Conservation (phyloP, 2,329 filamentous ascomycete species). For the Lomentospora prolificans region DNA sequence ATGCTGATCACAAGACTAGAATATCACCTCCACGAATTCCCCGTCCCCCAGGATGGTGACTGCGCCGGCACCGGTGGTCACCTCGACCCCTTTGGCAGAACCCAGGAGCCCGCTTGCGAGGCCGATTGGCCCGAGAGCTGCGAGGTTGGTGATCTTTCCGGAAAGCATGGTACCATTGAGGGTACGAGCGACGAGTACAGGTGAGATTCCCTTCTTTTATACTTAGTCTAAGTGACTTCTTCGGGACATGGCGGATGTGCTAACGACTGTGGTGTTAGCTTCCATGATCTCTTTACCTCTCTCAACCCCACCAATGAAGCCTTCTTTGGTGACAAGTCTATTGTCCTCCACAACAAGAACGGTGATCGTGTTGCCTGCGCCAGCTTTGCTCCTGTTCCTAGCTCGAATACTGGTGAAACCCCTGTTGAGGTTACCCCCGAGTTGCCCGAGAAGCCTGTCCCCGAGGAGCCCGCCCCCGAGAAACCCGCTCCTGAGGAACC, state of each 20-base stretch:
- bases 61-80: conserved; percentile 45
- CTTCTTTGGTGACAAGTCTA: conserved; percentile 35
- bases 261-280: too few relatives aligned
- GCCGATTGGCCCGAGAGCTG: conserved; percentile 37
- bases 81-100: conserved; percentile 45
- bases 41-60: conserved; percentile 41
- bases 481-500: background rate
- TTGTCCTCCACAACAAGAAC: conserved; percentile 33
- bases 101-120: conserved; percentile 39
- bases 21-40: conserved; percentile 48
- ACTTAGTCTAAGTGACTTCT: too few relatives aligned
- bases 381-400: conserved; percentile 21
- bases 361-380: conserved; percentile 31
- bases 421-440: background rate
- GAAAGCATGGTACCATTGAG: conserved; percentile 43
- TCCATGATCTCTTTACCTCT: conserved; percentile 31
- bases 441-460: background rate
- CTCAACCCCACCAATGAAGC: conserved; percentile 25
- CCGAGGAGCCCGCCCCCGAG: background rate
- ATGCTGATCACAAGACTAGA: conserved; percentile 19
- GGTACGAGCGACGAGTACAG: conserved; percentile 19
- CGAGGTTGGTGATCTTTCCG: conserved; percentile 50
- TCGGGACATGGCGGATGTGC: too few relatives aligned
- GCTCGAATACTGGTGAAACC: background rate
- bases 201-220: background rate